Evolutionary conservation across 2,329 filamentous ascomycete genomes (phyloP).

Genomic region (Setomelanomma holmii): DNA sequence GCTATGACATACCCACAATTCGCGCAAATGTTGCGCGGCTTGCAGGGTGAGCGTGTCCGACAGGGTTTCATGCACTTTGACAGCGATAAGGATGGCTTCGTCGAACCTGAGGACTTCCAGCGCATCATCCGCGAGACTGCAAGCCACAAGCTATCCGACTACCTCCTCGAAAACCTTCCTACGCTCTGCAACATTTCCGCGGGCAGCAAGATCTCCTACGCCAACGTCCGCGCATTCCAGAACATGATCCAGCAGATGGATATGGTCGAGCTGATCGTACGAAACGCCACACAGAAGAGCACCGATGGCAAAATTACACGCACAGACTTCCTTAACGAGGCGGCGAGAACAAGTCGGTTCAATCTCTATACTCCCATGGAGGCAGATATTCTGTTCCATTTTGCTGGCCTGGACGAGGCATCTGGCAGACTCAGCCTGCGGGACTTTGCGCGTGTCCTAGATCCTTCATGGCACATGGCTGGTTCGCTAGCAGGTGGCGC

Average conservation of each 20-base stretch:
- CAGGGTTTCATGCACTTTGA: slow-evolving; percentile 95
- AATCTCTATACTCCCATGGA: slow-evolving; percentile 98
- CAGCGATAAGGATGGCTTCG: slow-evolving; percentile 90
- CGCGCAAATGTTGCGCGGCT: slow-evolving; percentile 93
- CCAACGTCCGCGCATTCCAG: slow-evolving; percentile 96
- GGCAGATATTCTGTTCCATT: slow-evolving; percentile 98
- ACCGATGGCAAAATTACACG: slow-evolving; percentile 91
- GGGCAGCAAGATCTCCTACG: slow-evolving; percentile 94
- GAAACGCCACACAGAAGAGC: slow-evolving; percentile 84
- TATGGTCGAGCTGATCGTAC: slow-evolving; percentile 89
- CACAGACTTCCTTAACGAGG: slow-evolving; percentile 93
- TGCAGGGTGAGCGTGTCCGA: slow-evolving; percentile 94
- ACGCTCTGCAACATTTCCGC: slow-evolving; percentile 94
- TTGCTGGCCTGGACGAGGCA: slow-evolving; percentile 88
- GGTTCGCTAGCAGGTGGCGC: slow-evolving; percentile 62
- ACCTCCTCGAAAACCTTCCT: slow-evolving; percentile 87
- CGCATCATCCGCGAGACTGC: slow-evolving; percentile 94
- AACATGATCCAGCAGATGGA: slow-evolving; percentile 99
- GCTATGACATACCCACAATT: slow-evolving; percentile 96
- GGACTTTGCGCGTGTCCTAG: slow-evolving; percentile 94
- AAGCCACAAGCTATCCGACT: slow-evolving; percentile 95
- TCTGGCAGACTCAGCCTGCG: slow-evolving; percentile 80
- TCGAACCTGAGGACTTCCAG: slow-evolving; percentile 94
- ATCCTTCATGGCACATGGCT: slow-evolving; percentile 84
- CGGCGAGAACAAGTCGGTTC: slow-evolving; percentile 88